phyloP scores from a whole-genome alignment of 2,329 filamentous ascomycete genomes.

The Coniochaeta pulveracea region DNA sequence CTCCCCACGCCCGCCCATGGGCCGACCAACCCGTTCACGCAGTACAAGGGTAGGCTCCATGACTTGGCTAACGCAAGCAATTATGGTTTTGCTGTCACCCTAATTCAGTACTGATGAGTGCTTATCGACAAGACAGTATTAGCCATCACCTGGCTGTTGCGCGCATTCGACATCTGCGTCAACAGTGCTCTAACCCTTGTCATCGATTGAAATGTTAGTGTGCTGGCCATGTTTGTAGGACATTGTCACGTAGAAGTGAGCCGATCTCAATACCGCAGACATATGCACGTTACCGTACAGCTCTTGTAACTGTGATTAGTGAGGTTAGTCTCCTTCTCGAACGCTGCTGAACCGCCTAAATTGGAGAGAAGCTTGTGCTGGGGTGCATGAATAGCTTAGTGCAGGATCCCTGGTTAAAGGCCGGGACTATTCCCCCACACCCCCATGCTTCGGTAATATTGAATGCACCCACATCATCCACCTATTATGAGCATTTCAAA shows the following conservation, averaged over 20 bases:
- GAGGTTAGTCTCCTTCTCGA: not conserved
- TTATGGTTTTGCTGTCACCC: conserved; percentile 2
- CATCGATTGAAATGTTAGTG: too few relatives aligned
- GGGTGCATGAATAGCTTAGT: too few relatives aligned
- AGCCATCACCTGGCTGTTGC: too few relatives aligned
- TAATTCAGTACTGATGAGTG: too few relatives aligned
- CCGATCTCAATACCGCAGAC: not conserved
- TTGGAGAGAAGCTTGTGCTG: not conserved
- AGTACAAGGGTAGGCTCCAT: not conserved
- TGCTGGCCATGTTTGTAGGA: too few relatives aligned
- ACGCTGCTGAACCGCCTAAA: not conserved
- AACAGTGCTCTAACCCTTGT: too few relatives aligned
- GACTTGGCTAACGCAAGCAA: too few relatives aligned
- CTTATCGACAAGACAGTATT: too few relatives aligned
- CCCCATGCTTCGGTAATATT: not conserved
- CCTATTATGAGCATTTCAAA: not conserved
- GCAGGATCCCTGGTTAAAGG: too few relatives aligned
- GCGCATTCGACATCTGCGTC: too few relatives aligned
- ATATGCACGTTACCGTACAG: not conserved
- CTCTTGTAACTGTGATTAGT: not conserved
- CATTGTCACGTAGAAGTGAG: too few relatives aligned
- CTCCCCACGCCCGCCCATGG: conserved; percentile 2
- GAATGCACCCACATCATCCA: not conserved
- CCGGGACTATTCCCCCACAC: conserved; percentile 1
- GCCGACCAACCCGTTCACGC: not conserved